Base-by-base conservation (phyloP, 495 filamentous ascomycete genomes). In the Aspergillus campestris region DNA sequence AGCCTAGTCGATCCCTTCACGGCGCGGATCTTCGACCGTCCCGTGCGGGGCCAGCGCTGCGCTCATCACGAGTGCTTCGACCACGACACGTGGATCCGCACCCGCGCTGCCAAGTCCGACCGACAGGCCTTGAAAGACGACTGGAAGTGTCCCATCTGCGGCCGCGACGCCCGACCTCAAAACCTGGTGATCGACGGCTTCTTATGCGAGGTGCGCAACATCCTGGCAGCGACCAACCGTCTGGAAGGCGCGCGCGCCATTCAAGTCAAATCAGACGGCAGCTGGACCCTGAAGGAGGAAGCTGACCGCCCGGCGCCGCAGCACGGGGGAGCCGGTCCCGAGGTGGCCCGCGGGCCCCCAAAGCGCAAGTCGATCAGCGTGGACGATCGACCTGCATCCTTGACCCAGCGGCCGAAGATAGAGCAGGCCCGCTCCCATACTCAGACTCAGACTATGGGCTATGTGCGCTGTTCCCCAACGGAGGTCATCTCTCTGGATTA, bases 51-150 rank as follows among this genome's bases (percentile, higher is more conserved):
- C 10, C 64, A 50, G 6, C 38, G 36, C 11, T 85, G 81, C 59
- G 64, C 64, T 6, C 90, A 96, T 58, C 64, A 79, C 31, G 87
- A 95, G 61, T 94, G 87, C 59, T 95, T 96, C 58, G 90, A 96
- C 59, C 81, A 92, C 15, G 78, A 87, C 24, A 88, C 78, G 0
- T 95, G 84, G 66, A 73, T 96, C 9, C 56, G 66, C 10, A 88
- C 84, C 0, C 75, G 83, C 63, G 57, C 64, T 60, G 48, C 67
- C 59, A 45, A 54, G 53, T 46, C 66, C 55, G 36, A 74, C 55
- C 31, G 69, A 74, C 75, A 79, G 0, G 74, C 74, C 31, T 68
- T 77, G 45, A 71, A 78, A n/a, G 86, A 92, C 40, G 75, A 80
- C 42, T 94, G 89, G 86, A 75, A 68, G 34, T 96, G 90, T 55